These are phyloP conservation scores for Clarireedia homoeocarpa DNA, from an alignment of 2,329 filamentous ascomycete species.

Conservation along the genomic window DNA sequence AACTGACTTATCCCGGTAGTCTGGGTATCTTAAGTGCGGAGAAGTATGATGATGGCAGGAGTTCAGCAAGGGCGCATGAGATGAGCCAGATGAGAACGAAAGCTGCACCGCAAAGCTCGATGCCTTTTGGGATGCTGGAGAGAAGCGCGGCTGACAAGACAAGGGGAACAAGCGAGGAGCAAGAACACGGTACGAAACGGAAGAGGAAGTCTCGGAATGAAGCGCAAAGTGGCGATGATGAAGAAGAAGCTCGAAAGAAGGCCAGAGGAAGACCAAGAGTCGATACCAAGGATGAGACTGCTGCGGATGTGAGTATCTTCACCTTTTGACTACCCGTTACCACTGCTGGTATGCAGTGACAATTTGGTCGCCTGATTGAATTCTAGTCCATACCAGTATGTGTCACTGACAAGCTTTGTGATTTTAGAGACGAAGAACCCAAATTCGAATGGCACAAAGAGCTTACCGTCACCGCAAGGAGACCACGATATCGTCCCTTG, in stretches of 20 bases:
- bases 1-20: conserved; percentile 12
- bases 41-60: conserved; percentile 35
- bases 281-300: conserved; percentile 69
- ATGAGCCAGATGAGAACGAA: conserved; percentile 7
- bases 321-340: not conserved
- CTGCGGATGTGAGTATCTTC: conserved; percentile 59
- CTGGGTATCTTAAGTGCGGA: conserved; percentile 40
- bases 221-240: conserved; percentile 30
- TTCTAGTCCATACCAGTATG: not conserved
- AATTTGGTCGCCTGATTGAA: not conserved
- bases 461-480: conserved; percentile 84
- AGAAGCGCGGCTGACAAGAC: conserved; percentile 10
- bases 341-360: not conserved
- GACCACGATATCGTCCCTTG: conserved; percentile 65
- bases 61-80: conserved; percentile 14
- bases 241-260: conserved; percentile 47
- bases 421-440: conserved; percentile 66
- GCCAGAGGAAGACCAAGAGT: conserved; percentile 67
- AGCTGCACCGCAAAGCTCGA: conserved; percentile 8
- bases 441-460: conserved; percentile 79
- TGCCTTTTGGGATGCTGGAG: conserved; percentile 22
- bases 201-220: conserved; percentile 31
- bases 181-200: conserved; percentile 21
- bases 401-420: conserved; percentile 2
- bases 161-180: conserved; percentile 18